Conservation (phyloP, 306 rosid species). For the Carpinus fangiana region DNA sequence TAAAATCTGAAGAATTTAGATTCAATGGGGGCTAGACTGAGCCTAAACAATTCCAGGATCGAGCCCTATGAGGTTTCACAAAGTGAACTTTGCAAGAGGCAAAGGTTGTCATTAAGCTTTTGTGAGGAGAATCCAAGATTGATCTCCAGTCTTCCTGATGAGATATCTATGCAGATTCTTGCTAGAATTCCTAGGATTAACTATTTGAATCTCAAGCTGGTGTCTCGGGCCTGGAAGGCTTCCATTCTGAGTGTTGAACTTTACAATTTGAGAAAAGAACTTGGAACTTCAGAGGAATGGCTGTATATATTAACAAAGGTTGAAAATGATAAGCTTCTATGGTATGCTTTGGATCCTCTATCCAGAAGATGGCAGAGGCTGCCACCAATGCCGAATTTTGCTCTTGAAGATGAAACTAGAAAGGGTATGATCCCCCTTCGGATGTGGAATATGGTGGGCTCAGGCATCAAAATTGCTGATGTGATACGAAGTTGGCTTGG, state of each 20-base stretch:
- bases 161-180: constrained; percentile 40
- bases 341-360: constrained; percentile 46
- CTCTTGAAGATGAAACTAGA: constrained; percentile 35
- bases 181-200: constrained; percentile 39
- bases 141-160: constrained; percentile 43
- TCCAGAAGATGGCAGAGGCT: constrained; percentile 43
- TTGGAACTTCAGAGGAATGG: constrained; percentile 46
- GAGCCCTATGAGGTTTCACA: constrained; percentile 22
- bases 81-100: constrained; percentile 39
- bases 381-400: constrained; percentile 40
- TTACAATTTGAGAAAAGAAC: constrained; percentile 39
- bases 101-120: constrained; percentile 26
- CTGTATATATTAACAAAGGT: constrained; percentile 39
- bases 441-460: constrained; percentile 36
- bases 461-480: constrained; percentile 36
- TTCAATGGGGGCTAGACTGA: constrained; percentile 34
- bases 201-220: constrained; percentile 35
- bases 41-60: constrained; percentile 21
- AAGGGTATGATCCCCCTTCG: constrained; percentile 33
- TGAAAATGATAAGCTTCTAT: constrained; percentile 38
- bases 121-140: constrained; percentile 31
- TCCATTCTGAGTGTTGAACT: constrained; percentile 37
- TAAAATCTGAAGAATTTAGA: constrained; percentile 10
- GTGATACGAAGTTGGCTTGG: constrained; percentile 41
- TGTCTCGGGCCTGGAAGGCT: constrained; percentile 39